Base-by-base conservation (phyloP, 1,284 basidiomycete genomes). In the Psilocybe mexicana region DNA sequence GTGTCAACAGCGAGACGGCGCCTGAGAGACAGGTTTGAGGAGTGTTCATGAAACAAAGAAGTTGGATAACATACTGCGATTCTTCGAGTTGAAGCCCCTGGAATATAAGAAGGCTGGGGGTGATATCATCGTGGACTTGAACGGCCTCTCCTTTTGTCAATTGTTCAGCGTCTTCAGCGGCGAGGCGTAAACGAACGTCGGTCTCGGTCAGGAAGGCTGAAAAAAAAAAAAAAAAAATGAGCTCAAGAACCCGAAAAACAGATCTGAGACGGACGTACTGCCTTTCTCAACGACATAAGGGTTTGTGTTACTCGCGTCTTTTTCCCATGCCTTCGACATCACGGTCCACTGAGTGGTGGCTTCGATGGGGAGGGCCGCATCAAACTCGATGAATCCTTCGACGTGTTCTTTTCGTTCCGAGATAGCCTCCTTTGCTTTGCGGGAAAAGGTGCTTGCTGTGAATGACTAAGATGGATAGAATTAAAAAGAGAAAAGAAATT, bases 71-170 rank as follows among this genome's bases (percentile, higher is more conserved):
- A n/a, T 54, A 71, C 69, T 69, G 67, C 8, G 52, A 48, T 11
- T 63, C 62, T 46, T 71, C 65, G 11, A 69, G 24, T 47, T 71
- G 63, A 8, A 33, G 30, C 8, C 30, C 30, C 8, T 33, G 30
- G 6, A 53, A 48, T 44, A 69, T 61, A 2, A 71, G 56, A 51
- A 62, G 48, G 44, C 65, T 66, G n/a, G 65, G 63, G 0, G 60
- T 55, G 2, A 70, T 58, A 24, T 67, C 61, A 12, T 61, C 46
- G 40, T 68, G 70, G n/a, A 70, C 50, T 1, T 35, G 2, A 0
- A 18, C 38, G 0, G 43, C 14, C 1, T 56, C 47, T 6, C 63
- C 58, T 30, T 40, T 49, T 11, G 54, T n/a, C 8, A 68, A 44
- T 1, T 48, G 59, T 6, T 49, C 54, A 14, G 55, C 58, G 52